A percentile compares a stretch with the other conserved stretches of the same genome.
Conservation (phyloP, 305 asterid genomes). For the Solanum hybrid region DNA sequence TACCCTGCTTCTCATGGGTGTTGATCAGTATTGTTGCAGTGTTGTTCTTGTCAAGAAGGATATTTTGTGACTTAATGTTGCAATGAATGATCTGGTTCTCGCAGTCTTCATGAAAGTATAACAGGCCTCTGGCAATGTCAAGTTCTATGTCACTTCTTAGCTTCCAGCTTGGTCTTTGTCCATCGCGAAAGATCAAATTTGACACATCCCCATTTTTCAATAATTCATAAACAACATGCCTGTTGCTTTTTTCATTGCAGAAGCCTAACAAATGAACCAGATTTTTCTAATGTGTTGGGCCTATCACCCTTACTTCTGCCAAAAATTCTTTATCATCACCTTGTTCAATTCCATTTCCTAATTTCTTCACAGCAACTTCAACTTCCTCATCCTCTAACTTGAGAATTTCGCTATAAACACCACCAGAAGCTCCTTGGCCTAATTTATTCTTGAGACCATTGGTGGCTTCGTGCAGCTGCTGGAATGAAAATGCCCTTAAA, state of each 20-base stretch:
- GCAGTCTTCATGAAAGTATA: slow-evolving; percentile 26
- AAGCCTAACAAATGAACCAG: slow-evolving; percentile 24
- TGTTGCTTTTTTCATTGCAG: slow-evolving; percentile 14
- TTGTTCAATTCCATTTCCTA: too few relatives aligned
- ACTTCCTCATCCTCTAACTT: too few relatives aligned
- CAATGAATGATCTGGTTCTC: slow-evolving; percentile 26
- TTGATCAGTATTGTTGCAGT: neutral
- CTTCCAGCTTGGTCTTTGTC: slow-evolving; percentile 17
- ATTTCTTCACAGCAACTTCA: too few relatives aligned
- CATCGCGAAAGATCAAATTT: neutral
- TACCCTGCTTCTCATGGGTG: neutral
- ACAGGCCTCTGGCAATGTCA: slow-evolving; percentile 19
- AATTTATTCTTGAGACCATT: slow-evolving; percentile 17
- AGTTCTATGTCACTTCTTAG: slow-evolving; percentile 12
- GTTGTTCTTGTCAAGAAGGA: slow-evolving; percentile 16
- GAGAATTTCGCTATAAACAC: too few relatives aligned
- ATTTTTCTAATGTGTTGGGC: slow-evolving; percentile 23
- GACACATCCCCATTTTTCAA: slow-evolving; percentile 25
- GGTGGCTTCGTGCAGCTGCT: slow-evolving; percentile 25
- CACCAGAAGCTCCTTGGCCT: too few relatives aligned
- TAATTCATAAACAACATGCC: slow-evolving; percentile 20
- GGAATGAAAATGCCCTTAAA: slow-evolving; percentile 15
- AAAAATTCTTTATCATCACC: too few relatives aligned
- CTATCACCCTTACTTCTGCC: slow-evolving; percentile 7
- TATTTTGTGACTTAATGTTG: slow-evolving; percentile 26